Conservation (phyloP, 2,329 filamentous ascomycete genomes). For the Cladosporium sp. region DNA sequence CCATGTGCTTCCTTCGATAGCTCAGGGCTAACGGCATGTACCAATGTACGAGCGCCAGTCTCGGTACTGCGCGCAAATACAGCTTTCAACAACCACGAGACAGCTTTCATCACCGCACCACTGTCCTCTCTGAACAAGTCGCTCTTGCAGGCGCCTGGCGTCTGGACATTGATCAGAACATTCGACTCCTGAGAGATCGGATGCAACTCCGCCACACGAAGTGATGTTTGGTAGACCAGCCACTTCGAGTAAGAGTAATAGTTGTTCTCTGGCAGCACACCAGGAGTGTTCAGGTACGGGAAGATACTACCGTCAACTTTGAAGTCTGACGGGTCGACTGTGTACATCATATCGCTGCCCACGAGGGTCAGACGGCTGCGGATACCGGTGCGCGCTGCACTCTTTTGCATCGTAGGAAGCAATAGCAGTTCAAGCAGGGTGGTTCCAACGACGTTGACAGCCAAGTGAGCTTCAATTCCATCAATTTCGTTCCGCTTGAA, state of each 20-base stretch:
- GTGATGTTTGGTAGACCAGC: conserved; percentile 27
- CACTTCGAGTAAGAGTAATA: conserved; percentile 32
- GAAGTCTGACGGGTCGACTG: conserved; percentile 26
- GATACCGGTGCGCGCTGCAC: conserved; percentile 22
- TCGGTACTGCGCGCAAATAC: conserved; percentile 29
- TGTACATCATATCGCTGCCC: conserved; percentile 30
- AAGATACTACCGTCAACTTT: conserved; percentile 29
- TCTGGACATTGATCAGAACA: conserved; percentile 31
- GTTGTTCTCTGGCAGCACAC: conserved; percentile 17
- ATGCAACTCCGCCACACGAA: conserved; percentile 14
- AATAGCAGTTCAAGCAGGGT: conserved; percentile 34
- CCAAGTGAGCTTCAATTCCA: conserved; percentile 32
- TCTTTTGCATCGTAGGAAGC: conserved; percentile 29
- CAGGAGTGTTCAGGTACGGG: conserved; percentile 22
- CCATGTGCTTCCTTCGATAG: conserved; percentile 33
- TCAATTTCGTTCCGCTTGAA: conserved; percentile 25
- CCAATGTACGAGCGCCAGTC: conserved; percentile 33
- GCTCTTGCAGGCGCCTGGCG: conserved; percentile 32
- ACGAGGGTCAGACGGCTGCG: conserved; percentile 31
- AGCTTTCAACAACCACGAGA: background rate
- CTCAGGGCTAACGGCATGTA: conserved; percentile 27
- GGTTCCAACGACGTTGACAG: conserved; percentile 39
- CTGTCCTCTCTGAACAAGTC: conserved; percentile 26
- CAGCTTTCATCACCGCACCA: background rate
- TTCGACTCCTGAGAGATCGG: conserved; percentile 21